Conservation (phyloP, 2,329 filamentous ascomycete species). For the Paracamarosporium sp. region DNA sequence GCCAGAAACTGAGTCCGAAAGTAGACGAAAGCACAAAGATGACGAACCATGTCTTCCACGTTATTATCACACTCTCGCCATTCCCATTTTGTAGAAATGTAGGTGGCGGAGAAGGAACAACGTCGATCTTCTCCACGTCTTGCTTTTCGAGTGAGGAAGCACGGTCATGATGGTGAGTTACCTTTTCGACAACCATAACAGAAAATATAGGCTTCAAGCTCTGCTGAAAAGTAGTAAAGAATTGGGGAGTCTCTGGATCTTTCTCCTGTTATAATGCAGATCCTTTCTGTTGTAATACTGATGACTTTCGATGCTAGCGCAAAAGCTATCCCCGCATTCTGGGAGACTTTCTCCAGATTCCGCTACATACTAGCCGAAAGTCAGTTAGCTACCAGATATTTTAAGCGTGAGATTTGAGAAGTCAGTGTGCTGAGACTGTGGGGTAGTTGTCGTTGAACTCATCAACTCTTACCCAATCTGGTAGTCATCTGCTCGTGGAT, state of each 20-base stretch:
- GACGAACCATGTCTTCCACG: slow-evolving; percentile 35
- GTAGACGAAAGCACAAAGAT: slow-evolving; percentile 35
- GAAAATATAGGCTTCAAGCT: neutral
- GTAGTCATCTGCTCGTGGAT: neutral
- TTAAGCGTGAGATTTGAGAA: neutral
- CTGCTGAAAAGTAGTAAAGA: neutral
- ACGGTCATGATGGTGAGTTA: neutral
- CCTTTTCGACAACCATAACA: slow-evolving; percentile 20
- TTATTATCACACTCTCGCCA: slow-evolving; percentile 24
- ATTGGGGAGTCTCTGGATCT: neutral
- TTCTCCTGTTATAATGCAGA: neutral
- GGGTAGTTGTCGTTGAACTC: neutral
- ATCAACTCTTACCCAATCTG: neutral
- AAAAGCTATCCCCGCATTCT: neutral
- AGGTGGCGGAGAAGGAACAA: slow-evolving; percentile 13
- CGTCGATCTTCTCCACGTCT: slow-evolving; percentile 25
- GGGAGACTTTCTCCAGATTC: slow-evolving; percentile 1
- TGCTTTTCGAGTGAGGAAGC: slow-evolving; percentile 23
- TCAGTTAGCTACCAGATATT: neutral
- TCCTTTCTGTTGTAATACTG: neutral
- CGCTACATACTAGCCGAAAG: neutral
- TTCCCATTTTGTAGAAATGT: slow-evolving; percentile 14
- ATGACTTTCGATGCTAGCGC: neutral
- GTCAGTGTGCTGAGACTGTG: neutral
- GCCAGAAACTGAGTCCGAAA: slow-evolving; percentile 37